Conservation (phyloP, 352 stramenopile genomes). For the Thalassiosira exigua region DNA sequence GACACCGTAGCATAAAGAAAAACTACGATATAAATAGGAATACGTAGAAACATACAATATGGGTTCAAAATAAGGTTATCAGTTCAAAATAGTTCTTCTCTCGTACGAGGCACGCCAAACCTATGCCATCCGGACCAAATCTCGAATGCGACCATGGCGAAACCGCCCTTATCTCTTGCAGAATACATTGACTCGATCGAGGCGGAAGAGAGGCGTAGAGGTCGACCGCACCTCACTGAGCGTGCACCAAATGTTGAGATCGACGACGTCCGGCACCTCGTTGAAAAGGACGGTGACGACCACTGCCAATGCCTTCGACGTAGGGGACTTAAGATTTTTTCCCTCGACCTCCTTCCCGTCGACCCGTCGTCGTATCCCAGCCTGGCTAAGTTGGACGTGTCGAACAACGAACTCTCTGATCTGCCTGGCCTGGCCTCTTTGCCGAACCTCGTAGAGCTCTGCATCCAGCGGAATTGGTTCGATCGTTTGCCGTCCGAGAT, state of each 20-base stretch:
- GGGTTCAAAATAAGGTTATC: too few species aligned
- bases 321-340: slow-evolving; percentile 33
- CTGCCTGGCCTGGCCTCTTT: slow-evolving; percentile 29
- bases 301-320: slow-evolving; percentile 15
- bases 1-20: too few species aligned
- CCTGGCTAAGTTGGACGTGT: slow-evolving; percentile 42
- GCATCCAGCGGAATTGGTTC: slow-evolving; percentile 46
- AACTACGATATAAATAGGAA: too few species aligned
- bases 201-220: slow-evolving; percentile 24
- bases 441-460: slow-evolving; percentile 26
- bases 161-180: too few species aligned
- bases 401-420: slow-evolving; percentile 42
- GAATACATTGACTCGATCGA: slow-evolving; percentile 32
- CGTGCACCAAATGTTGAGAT: slow-evolving; percentile 45
- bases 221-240: slow-evolving; percentile 22
- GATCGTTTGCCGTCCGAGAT: slow-evolving; percentile 49
- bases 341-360: slow-evolving; percentile 17
- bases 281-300: not conserved
- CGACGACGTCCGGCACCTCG: slow-evolving; percentile 16
- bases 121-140: too few species aligned
- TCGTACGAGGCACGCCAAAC: too few species aligned
- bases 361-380: not conserved
- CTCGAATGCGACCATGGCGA: too few species aligned
- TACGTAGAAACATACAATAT: too few species aligned
- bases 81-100: too few species aligned